A percentile compares a stretch with the other conserved stretches of the same genome.
phyloP scores from a whole-genome alignment of 768 basidiomycete genomes.

The Hygrophorus russula region DNA sequence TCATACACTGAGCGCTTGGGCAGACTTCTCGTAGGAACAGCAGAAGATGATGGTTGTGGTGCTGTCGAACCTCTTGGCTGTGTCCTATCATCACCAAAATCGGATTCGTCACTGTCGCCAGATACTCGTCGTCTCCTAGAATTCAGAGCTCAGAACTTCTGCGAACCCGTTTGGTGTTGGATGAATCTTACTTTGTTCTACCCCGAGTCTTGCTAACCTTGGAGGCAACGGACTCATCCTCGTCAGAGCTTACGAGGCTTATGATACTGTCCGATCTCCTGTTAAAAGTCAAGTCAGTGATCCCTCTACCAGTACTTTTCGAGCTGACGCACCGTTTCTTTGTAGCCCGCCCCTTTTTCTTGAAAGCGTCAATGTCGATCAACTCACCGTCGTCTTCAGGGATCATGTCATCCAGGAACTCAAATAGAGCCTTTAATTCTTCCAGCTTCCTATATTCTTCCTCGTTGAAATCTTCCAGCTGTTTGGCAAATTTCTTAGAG shows the following conservation, averaged over 20 bases:
- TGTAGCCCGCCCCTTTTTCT: constrained; percentile 20
- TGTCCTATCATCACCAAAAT: constrained; percentile 22
- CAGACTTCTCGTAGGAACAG: constrained; percentile 34
- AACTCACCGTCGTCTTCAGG: constrained; percentile 52
- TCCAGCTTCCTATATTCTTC: constrained; percentile 59
- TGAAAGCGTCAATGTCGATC: constrained; percentile 26
- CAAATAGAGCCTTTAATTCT: constrained; percentile 51
- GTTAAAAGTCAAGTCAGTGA: constrained; percentile 5
- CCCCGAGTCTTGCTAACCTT: constrained; percentile 20
- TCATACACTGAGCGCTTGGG: constrained; percentile 53
- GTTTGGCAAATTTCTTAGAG: constrained; percentile 59
- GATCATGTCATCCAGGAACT: constrained; percentile 62
- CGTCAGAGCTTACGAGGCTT: constrained; percentile 32
- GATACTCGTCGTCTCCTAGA: constrained; percentile 47
- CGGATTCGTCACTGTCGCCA: constrained; percentile 33
- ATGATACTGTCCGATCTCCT: constrained; percentile 53
- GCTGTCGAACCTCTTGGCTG: constrained; percentile 22
- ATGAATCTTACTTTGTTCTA: constrained; percentile 29
- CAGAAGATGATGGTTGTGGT: constrained; percentile 16
- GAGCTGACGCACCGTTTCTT: constrained; percentile 32
- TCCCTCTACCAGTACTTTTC: not conserved
- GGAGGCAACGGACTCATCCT: constrained; percentile 21
- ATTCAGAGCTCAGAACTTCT: not conserved
- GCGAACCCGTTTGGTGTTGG: not conserved
- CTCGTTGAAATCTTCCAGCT: constrained; percentile 62